phyloP scores from a whole-genome alignment of 768 basidiomycete species.

The Amanita exitialis region DNA sequence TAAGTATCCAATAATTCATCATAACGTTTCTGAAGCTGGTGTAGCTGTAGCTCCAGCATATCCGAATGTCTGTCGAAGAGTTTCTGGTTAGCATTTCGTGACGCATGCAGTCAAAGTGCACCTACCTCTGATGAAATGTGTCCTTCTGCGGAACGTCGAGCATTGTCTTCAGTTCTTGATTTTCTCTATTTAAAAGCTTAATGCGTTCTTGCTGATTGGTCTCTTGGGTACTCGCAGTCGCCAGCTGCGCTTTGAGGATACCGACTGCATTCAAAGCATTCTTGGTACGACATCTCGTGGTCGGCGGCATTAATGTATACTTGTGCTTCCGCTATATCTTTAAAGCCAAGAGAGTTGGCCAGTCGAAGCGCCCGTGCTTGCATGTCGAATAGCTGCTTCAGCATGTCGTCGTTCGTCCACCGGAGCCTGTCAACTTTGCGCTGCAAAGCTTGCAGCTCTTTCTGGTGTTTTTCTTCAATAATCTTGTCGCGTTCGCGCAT shows the following conservation, averaged over 20 bases:
- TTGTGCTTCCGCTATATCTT: conserved; percentile 31
- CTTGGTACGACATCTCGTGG: conserved; percentile 22
- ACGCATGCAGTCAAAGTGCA: not conserved
- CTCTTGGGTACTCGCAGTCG: conserved; percentile 14
- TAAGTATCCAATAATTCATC: conserved; percentile 33
- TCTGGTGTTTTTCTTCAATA: conserved; percentile 22
- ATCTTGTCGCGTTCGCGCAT: conserved; percentile 27
- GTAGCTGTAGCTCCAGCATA: conserved; percentile 17
- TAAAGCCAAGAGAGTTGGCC: conserved; percentile 33
- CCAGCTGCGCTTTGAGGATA: conserved; percentile 19
- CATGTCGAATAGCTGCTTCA: conserved; percentile 28
- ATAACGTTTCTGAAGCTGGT: conserved; percentile 28
- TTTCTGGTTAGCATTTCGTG: not conserved
- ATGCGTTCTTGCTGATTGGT: conserved; percentile 14
- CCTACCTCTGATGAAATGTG: conserved; percentile 4
- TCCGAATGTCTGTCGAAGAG: conserved; percentile 4
- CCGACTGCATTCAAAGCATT: conserved; percentile 25
- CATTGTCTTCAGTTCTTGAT: conserved; percentile 13
- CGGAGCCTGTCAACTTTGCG: conserved; percentile 21
- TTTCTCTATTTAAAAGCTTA: conserved; percentile 15
- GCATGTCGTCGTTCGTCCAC: conserved; percentile 22
- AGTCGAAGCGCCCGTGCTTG: conserved; percentile 26
- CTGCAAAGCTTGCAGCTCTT: conserved; percentile 21
- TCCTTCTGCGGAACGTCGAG: not conserved
- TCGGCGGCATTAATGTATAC: conserved; percentile 27